phyloP scores from a whole-genome alignment of 306 rosid species.

The Vigna angularis region DNA sequence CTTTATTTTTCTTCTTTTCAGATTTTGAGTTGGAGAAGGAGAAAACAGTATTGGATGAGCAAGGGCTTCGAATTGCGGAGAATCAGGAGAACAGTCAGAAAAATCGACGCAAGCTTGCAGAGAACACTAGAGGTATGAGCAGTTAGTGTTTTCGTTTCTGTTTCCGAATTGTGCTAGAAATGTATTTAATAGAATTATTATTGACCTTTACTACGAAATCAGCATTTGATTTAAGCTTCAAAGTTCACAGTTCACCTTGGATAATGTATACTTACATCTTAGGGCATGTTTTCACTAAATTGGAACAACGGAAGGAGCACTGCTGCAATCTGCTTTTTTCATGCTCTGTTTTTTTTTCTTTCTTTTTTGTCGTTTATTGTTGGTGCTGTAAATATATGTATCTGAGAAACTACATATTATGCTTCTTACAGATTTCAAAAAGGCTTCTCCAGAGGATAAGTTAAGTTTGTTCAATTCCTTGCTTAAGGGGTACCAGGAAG shows the following conservation, averaged over 20 bases:
- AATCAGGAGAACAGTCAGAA: constrained; percentile 99
- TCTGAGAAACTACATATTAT: constrained; percentile 36
- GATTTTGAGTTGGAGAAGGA: constrained; percentile 97
- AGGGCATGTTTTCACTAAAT: neutral
- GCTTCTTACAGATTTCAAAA: constrained; percentile 77
- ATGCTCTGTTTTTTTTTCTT: neutral
- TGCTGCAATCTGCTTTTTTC: neutral
- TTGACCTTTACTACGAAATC: neutral
- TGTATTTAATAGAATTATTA: neutral
- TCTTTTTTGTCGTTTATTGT: neutral
- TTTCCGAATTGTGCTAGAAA: constrained; percentile 31
- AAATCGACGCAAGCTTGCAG: constrained; percentile 96
- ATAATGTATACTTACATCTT: neutral
- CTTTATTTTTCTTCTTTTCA: constrained; percentile 36
- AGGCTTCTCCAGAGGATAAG: constrained; percentile 86
- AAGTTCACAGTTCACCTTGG: constrained; percentile 17
- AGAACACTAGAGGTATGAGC: constrained; percentile 84
- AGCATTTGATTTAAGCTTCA: neutral
- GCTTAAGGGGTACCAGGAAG: constrained; percentile 94
- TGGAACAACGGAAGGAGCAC: neutral
- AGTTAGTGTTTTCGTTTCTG: constrained; percentile 22
- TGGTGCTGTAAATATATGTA: constrained; percentile 19
- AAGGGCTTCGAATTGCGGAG: constrained; percentile 92
- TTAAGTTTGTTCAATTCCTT: constrained; percentile 71
- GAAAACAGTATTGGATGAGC: constrained; percentile 85